A percentile compares a stretch with the other conserved stretches of the same genome.
Conservation (phyloP, 163 green algal species). For the Volvox carteri region DNA sequence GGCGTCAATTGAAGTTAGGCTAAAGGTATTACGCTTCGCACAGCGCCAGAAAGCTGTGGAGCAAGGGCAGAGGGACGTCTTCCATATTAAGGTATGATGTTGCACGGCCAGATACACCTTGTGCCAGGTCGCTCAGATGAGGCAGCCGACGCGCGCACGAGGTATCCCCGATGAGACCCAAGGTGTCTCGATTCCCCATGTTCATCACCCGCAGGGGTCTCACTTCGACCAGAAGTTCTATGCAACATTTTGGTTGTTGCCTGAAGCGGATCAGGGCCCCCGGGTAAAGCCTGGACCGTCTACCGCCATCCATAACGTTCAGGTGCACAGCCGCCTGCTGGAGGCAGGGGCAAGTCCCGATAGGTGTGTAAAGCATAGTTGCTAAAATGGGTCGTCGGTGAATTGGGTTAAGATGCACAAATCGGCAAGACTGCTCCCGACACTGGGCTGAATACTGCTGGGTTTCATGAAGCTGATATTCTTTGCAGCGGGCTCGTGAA, state of each 20-base stretch:
- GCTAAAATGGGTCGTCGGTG: too few species aligned
- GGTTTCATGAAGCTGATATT: too few species aligned
- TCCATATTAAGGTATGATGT: constrained; percentile 82
- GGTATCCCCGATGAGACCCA: too few species aligned
- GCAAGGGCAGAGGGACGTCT: constrained; percentile 82
- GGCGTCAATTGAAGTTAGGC: constrained; percentile 65
- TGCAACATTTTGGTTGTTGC: constrained; percentile 80
- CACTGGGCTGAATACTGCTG: too few species aligned
- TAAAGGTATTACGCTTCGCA: constrained; percentile 80
- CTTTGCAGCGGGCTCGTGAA: too few species aligned
- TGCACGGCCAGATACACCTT: background rate
- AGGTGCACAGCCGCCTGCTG: background rate
- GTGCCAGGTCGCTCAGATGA: too few species aligned
- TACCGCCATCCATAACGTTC: too few species aligned
- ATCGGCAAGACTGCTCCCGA: too few species aligned
- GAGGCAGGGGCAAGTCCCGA: background rate
- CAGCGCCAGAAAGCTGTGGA: constrained; percentile 75
- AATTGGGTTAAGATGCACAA: too few species aligned
- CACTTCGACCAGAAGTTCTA: constrained; percentile 90
- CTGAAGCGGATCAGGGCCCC: constrained; percentile 35
- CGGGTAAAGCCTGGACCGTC: background rate
- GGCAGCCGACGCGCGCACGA: too few species aligned
- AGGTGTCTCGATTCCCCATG: background rate
- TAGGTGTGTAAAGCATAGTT: background rate
- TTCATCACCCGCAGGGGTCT: constrained; percentile 61